Conservation (phyloP, 805 yeast genomes). For the Wickerhamomyces hampshirensis region DNA sequence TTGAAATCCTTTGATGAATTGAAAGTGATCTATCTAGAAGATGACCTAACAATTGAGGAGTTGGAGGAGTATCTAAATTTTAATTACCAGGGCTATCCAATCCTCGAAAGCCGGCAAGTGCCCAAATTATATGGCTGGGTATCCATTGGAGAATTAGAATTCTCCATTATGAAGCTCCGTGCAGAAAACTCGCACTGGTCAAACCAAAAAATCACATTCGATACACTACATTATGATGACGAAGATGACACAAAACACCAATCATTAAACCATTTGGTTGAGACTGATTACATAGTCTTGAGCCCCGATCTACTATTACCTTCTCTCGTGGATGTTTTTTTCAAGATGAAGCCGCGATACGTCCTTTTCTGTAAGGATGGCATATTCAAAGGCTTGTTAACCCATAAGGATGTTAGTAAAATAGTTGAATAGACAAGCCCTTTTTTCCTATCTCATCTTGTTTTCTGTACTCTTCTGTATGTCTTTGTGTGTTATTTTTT, state of each 20-base stretch:
- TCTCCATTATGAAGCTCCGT: slow-evolving; percentile 22
- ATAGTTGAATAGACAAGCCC: not conserved
- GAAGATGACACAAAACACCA: not conserved
- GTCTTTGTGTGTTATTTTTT: too few relatives aligned
- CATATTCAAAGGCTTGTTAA: slow-evolving; percentile 20
- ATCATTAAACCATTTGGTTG: slow-evolving; percentile 15
- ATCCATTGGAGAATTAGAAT: slow-evolving; percentile 31
- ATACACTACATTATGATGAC: not conserved
- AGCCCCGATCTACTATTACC: slow-evolving; percentile 20
- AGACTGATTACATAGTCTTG: slow-evolving; percentile 15
- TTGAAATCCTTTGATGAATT: slow-evolving; percentile 30
- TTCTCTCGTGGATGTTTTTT: slow-evolving; percentile 25
- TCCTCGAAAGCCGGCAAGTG: slow-evolving; percentile 31
- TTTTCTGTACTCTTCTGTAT: too few relatives aligned
- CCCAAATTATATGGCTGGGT: slow-evolving; percentile 40
- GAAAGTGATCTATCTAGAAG: slow-evolving; percentile 28
- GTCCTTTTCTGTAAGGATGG: slow-evolving; percentile 23
- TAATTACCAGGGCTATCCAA: slow-evolving; percentile 39
- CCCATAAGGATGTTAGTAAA: slow-evolving; percentile 19
- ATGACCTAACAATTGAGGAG: slow-evolving; percentile 23
- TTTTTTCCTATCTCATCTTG: too few relatives aligned
- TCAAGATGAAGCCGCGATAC: slow-evolving; percentile 25
- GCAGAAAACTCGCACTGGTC: not conserved
- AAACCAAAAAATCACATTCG: slow-evolving; percentile 6
- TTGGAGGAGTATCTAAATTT: slow-evolving; percentile 19